phyloP scores from a whole-genome alignment of 1,284 basidiomycete species.

The Austroboletus rostrupii region DNA sequence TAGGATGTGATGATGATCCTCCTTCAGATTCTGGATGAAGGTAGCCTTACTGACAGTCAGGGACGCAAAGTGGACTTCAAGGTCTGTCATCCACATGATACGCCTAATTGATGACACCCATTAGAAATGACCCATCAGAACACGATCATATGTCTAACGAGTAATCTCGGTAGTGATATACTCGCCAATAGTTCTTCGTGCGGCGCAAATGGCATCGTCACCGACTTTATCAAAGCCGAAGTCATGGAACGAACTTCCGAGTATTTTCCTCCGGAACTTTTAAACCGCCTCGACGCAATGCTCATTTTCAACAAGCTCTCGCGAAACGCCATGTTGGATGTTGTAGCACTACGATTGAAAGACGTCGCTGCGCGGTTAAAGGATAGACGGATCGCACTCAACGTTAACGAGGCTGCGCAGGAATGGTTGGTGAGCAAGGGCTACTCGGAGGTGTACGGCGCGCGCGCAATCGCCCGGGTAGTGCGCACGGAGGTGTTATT shows the following conservation, averaged over 20 bases:
- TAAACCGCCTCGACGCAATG: constrained; percentile 86
- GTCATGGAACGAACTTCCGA: constrained; percentile 76
- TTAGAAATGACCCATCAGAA: constrained; percentile 20
- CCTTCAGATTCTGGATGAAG: constrained; percentile 91
- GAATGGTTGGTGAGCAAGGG: constrained; percentile 78
- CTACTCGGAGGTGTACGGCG: constrained; percentile 85
- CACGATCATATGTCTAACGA: constrained; percentile 38
- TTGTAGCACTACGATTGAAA: constrained; percentile 72
- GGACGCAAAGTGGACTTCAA: constrained; percentile 79
- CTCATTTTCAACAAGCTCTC: constrained; percentile 89
- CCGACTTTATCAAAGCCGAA: constrained; percentile 54
- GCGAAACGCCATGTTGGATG: constrained; percentile 64
- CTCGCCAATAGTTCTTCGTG: constrained; percentile 70
- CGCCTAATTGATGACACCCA: constrained; percentile 2
- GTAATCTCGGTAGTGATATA: constrained; percentile 63
- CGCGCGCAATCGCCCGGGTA: constrained; percentile 79
- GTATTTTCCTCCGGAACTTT: constrained; percentile 87
- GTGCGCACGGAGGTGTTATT: constrained; percentile 76
- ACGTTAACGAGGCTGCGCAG: constrained; percentile 62
- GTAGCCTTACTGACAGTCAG: constrained; percentile 82
- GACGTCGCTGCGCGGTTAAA: constrained; percentile 72
- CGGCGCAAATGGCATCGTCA: constrained; percentile 65
- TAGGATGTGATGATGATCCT: constrained; percentile 88
- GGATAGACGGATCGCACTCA: constrained; percentile 65
- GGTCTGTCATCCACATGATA: constrained; percentile 34